These are phyloP conservation scores for Leptomonas pyrrhocoris DNA, from an alignment of 208 protist genomes.

Conservation along the genomic window DNA sequence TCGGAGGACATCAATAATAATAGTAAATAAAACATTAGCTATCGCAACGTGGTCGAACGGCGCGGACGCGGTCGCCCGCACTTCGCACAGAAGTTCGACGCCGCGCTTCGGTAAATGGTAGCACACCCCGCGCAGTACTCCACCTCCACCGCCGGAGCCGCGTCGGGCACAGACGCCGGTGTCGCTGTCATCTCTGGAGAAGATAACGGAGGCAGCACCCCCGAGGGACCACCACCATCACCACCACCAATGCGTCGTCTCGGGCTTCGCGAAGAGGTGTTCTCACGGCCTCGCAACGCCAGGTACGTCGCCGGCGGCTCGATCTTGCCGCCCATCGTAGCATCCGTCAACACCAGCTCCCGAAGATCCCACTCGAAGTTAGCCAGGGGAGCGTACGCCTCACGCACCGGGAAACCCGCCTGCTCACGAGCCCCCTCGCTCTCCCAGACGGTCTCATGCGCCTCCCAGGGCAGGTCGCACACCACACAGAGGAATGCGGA, in stretches of 20 bases:
- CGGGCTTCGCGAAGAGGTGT: background rate
- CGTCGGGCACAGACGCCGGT: background rate
- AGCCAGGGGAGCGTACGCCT: slow-evolving; percentile 71
- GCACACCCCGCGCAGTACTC: slow-evolving; percentile 58
- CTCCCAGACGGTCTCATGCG: slow-evolving; percentile 85
- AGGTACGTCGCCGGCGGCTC: slow-evolving; percentile 24
- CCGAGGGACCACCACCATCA: background rate
- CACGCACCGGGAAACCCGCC: slow-evolving; percentile 55
- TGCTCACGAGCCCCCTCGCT: slow-evolving; percentile 53
- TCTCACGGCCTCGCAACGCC: background rate
- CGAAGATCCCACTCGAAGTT: slow-evolving; percentile 70
- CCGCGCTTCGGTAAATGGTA: slow-evolving; percentile 44
- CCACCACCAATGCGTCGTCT: background rate
- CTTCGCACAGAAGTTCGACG: slow-evolving; percentile 62
- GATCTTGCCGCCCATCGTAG: slow-evolving; percentile 56
- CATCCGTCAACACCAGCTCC: slow-evolving; percentile 60
- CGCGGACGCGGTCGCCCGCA: slow-evolving; percentile 49
- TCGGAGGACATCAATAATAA: too few species aligned
- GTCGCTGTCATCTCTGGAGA: background rate
- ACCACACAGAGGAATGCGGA: slow-evolving; percentile 83
- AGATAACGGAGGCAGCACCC: background rate
- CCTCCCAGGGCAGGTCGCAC: slow-evolving; percentile 82
- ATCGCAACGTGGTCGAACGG: slow-evolving; percentile 15
- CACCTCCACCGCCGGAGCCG: slow-evolving; percentile 5
- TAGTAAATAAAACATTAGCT: slow-evolving; percentile 3